A percentile compares a stretch with the other conserved stretches of the same genome.
Evolutionary conservation across 768 basidiomycete genomes (phyloP).

Genomic region (Collybia sordida): DNA sequence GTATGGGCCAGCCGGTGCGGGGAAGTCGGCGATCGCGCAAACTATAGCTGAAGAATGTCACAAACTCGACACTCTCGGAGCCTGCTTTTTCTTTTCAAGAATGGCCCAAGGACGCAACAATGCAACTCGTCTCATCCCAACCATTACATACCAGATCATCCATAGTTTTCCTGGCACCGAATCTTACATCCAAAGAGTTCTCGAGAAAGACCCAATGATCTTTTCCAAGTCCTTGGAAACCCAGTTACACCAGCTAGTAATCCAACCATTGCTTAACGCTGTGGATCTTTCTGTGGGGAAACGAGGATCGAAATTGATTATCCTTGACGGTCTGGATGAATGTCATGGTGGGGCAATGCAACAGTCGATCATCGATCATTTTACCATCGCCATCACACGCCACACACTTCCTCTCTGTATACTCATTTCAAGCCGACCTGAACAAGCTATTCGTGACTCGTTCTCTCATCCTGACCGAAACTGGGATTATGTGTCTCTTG

Average conservation of each 20-base stretch:
- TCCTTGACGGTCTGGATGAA: not conserved
- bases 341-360: not conserved
- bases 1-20: slow-evolving; percentile 18
- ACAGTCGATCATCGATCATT: not conserved
- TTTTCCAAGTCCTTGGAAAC: not conserved
- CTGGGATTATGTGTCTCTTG: not conserved
- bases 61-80: slow-evolving; percentile 18
- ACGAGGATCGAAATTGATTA: not conserved
- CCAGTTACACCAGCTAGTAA: slow-evolving; percentile 2
- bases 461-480: not conserved
- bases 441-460: not conserved
- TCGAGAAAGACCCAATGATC: slow-evolving; percentile 1
- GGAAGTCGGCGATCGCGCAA: slow-evolving; percentile 22
- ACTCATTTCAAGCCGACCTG: slow-evolving; percentile 1
- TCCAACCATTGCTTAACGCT: not conserved
- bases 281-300: no score
- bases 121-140: slow-evolving; percentile 24
- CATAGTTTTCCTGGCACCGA: slow-evolving; percentile 2
- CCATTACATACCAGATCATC: slow-evolving; percentile 26
- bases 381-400: not conserved
- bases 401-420: not conserved
- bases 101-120: slow-evolving; percentile 22
- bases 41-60: slow-evolving; percentile 20
- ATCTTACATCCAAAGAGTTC: not conserved
- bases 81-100: slow-evolving; percentile 34